Percentiles rank a stretch among this genome's conserved stretches.
Conservation (phyloP, 192 early-diverging fungal species). For the Rhizoclosmatium globosum region DNA sequence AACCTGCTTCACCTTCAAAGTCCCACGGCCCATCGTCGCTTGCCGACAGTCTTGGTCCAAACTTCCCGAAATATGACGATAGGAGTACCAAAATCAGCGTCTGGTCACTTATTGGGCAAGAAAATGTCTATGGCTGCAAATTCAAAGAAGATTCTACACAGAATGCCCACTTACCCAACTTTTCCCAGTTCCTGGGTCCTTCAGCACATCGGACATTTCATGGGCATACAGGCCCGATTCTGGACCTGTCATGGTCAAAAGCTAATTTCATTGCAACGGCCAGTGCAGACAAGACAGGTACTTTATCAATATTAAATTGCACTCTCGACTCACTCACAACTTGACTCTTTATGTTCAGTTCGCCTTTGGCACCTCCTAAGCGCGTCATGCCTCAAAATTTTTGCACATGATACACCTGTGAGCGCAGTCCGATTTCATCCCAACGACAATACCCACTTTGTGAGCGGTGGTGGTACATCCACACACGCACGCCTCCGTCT, state of each 20-base stretch:
- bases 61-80: no score
- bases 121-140: no score
- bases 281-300: slow-evolving; percentile 69
- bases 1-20: no score
- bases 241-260: slow-evolving; percentile 59
- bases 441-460: slow-evolving; percentile 80
- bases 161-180: neutral
- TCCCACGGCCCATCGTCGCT: no score
- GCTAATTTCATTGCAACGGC: slow-evolving; percentile 83
- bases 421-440: slow-evolving; percentile 85
- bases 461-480: slow-evolving; percentile 66
- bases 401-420: slow-evolving; percentile 81
- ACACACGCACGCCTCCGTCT: slow-evolving; percentile 77
- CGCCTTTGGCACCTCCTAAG: slow-evolving; percentile 84
- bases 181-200: slow-evolving; percentile 34
- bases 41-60: no score
- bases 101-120: neutral
- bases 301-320: no score
- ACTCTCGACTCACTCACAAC: no score
- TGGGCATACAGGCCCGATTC: slow-evolving; percentile 78
- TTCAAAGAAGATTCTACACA: no score
- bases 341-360: slow-evolving; percentile 49
- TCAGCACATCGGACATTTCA: slow-evolving; percentile 74
- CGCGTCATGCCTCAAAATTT: slow-evolving; percentile 78
- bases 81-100: neutral